Conservation (phyloP, 208 protist species). For the Porcisia deanei region DNA sequence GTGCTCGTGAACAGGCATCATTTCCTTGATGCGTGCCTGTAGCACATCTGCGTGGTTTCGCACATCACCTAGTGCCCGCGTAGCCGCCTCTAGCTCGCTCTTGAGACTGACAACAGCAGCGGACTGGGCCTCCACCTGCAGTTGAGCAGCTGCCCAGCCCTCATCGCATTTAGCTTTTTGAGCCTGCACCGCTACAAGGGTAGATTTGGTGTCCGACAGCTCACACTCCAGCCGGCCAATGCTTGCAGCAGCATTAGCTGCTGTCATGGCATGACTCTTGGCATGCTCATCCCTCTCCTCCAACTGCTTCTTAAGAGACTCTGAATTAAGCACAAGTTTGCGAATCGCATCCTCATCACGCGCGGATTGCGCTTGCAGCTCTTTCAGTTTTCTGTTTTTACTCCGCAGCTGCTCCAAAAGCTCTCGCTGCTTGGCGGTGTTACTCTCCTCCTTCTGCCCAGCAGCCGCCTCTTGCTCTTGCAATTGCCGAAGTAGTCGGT, state of each 20-base stretch:
- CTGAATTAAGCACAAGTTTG: conserved; percentile 37
- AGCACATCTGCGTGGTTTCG: conserved; percentile 21
- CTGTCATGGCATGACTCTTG: neutral
- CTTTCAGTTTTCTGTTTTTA: conserved; percentile 24
- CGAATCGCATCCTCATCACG: conserved; percentile 37
- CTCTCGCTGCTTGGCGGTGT: conserved; percentile 22
- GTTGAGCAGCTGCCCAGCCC: conserved; percentile 2
- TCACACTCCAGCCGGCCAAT: neutral
- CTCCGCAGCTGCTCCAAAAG: conserved; percentile 25
- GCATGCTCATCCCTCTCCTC: conserved; percentile 16
- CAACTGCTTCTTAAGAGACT: conserved; percentile 39
- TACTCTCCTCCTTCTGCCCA: conserved; percentile 33
- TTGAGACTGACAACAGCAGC: conserved; percentile 1
- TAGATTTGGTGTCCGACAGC: neutral
- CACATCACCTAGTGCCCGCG: conserved; percentile 7
- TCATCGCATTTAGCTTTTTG: conserved; percentile 2
- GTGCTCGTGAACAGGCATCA: conserved; percentile 26
- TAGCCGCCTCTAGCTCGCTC: conserved; percentile 4
- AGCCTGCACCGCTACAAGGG: neutral
- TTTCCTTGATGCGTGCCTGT: conserved; percentile 16
- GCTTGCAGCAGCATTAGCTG: neutral
- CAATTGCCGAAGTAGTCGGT: conserved; percentile 48
- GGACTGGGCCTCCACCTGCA: neutral
- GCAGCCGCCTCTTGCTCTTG: conserved; percentile 43
- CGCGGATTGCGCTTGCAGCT: conserved; percentile 25